A percentile compares a stretch with the other conserved stretches of the same genome.
phyloP scores from a whole-genome alignment of 345 rosid species.

The Lepidium sativum region DNA sequence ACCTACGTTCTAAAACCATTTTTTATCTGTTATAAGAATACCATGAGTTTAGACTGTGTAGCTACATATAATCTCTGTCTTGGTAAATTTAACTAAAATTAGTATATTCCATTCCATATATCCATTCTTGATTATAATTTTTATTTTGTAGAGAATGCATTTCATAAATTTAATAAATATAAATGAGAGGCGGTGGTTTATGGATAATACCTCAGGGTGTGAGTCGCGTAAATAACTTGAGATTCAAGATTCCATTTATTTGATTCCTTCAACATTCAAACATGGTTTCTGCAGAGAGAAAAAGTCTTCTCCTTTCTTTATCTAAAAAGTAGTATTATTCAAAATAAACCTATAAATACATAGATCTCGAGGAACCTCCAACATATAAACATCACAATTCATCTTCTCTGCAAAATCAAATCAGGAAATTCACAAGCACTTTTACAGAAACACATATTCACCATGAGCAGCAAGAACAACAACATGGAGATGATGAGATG shows the following conservation, averaged over 20 bases:
- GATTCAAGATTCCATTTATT: slow-evolving; percentile 10
- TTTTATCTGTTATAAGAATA: too few species aligned
- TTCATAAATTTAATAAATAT: not conserved
- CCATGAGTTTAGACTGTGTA: too few species aligned
- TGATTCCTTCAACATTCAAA: slow-evolving; percentile 25
- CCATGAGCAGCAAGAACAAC: slow-evolving; percentile 23
- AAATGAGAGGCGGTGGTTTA: not conserved
- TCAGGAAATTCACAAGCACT: not conserved
- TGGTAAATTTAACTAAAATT: too few species aligned
- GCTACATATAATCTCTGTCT: too few species aligned
- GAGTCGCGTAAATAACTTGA: slow-evolving; percentile 11
- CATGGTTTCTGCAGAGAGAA: slow-evolving; percentile 7
- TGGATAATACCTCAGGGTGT: not conserved
- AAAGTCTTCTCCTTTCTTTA: slow-evolving; percentile 6
- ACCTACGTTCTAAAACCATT: too few species aligned
- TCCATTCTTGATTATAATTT: too few species aligned
- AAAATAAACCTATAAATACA: slow-evolving; percentile 8
- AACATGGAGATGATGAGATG: slow-evolving; percentile 12
- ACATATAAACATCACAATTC: not conserved
- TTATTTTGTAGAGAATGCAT: too few species aligned
- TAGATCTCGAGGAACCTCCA: not conserved
- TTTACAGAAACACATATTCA: slow-evolving; percentile 1
- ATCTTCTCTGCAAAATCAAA: not conserved
- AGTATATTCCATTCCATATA: too few species aligned
- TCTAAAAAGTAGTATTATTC: not conserved